Base-by-base conservation (phyloP, 495 filamentous ascomycete species). In the Barbatosphaeria neglecta region DNA sequence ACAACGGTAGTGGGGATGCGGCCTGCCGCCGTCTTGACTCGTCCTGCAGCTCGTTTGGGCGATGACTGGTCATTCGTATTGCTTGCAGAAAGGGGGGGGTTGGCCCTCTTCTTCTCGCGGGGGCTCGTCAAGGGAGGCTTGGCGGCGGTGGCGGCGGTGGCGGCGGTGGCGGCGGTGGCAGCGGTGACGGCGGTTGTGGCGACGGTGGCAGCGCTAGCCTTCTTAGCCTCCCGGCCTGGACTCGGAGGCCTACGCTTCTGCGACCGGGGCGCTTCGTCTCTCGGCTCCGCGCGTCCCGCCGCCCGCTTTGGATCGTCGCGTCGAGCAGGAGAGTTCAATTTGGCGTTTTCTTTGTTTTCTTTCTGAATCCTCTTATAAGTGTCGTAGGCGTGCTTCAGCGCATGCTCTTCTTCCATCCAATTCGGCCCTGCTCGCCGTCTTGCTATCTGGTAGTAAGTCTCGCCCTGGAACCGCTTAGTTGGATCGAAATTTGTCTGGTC, bases 361-460 rank as follows among this genome's bases (percentile, higher is more conserved):
- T 72, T 69, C 38, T 74, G 66, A 2, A 54, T 53, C 50, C 73
- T 70, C 40, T 59, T 67, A 55, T 74, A 77, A 18, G 78, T 76
- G 35, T 95, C 84, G 50, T 83, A 90, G 5, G 87, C 85, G 28
- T 78, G 69, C 59, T 88, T 86, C 39, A 98, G 64, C 39, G 93
- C 65, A n/a, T 84, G 74, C 44, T 82, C 78, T 60, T 98, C 92
- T 51, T 90, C 82, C 57, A 90, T 81, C 90, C 90, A 96, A 44
- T 83, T 79, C 31, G 87, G 84, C 1, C 92, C 90, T 45, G 80
- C 79, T 33, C 88, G 80, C 25, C 84, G 80, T 47, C 80, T 76
- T 15, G 92, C 86, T 41, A 97, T 75, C 28, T 98, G 90, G 47
- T 74, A 80, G 56, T 97, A 98, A 0, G 83, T 81, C 47, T 81